Evolutionary conservation across 2,329 filamentous ascomycete species (phyloP), one percentile per base, ranked within the genome.

Genomic region (Ophiostoma triangulosporum): DNA sequence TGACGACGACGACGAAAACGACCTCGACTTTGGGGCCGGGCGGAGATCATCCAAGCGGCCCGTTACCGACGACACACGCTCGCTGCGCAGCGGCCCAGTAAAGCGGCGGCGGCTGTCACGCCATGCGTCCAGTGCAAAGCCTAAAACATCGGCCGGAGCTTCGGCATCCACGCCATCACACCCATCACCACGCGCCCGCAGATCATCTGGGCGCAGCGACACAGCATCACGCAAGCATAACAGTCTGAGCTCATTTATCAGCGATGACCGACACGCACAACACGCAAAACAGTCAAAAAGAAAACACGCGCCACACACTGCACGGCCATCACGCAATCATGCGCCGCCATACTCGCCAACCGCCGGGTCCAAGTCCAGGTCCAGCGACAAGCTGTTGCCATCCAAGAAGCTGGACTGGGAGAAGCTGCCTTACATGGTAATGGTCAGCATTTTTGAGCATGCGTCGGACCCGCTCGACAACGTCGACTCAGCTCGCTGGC

Each of bases 361-460:
- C n/a, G n/a, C n/a, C n/a, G n/a, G 11, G 29, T 31, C 32, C 9
- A 35, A 35, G 32, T n/a, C 14, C 14, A 35, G 14, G 14, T 35
- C 32, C 11, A 35, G 14, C 11, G 9, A 5, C 12, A 45, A 45
- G 24, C 24, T 12, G 15, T 8, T 9, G 15, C 12, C 40, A 46
- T 14, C 40, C 6, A 46, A 29, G 43, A 46, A 31, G 8, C 63
- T 63, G 6, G 57, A 63, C 15, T 67, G 65, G 65, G 45, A 58
- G 9, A 54, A 51, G 1, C 59, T 68, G 7, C 64, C 65, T 2
- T 66, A 88, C 60, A 75, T 81, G 46, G 74, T 88, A 15, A 80
- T 89, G 58, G 69, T 80, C 24, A 75, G 81, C 53, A 80, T 93
- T 36, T 88, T 94, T 62, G 68, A 77, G 48, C 81, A 79, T 64